These are phyloP conservation scores for Rhodosporidiobolus odoratus DNA, from an alignment of 768 basidiomycete genomes.

Conservation along the genomic window DNA sequence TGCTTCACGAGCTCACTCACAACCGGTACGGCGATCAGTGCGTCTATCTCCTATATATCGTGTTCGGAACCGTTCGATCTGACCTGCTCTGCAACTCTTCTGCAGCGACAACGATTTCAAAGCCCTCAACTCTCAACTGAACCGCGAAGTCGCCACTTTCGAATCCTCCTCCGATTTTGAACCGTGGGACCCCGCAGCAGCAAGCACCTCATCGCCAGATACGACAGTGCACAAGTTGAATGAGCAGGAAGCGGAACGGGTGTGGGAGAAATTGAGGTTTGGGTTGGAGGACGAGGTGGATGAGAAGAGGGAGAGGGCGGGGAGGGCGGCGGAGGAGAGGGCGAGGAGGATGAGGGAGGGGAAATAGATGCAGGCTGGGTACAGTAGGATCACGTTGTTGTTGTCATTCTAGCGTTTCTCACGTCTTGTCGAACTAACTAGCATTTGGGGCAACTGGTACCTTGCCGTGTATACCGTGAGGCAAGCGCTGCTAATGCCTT, in stretches of 20 bases:
- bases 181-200: slow-evolving; percentile 25
- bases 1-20: slow-evolving; percentile 40
- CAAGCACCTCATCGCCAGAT: background rate
- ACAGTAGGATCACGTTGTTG: no score
- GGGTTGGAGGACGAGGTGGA: slow-evolving; percentile 32
- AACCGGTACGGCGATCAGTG: slow-evolving; percentile 32
- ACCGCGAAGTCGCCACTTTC: slow-evolving; percentile 35
- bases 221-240: slow-evolving; percentile 6
- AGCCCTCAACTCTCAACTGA: slow-evolving; percentile 38
- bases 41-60: background rate
- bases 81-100: background rate
- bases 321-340: slow-evolving; percentile 35
- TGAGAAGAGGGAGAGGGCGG: slow-evolving; percentile 18
- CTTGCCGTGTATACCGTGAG: no score
- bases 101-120: slow-evolving; percentile 35
- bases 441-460: no score
- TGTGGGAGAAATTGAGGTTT: slow-evolving; percentile 16
- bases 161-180: slow-evolving; percentile 23
- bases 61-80: background rate
- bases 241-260: slow-evolving; percentile 21
- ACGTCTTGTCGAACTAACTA: no score
- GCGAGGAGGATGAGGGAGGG: no score
- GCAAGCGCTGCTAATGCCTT: no score
- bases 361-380: no score
- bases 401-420: no score